Evolutionary conservation across 2,329 filamentous ascomycete species (phyloP).

Genomic region (Sporothrix brunneoviolacea): DNA sequence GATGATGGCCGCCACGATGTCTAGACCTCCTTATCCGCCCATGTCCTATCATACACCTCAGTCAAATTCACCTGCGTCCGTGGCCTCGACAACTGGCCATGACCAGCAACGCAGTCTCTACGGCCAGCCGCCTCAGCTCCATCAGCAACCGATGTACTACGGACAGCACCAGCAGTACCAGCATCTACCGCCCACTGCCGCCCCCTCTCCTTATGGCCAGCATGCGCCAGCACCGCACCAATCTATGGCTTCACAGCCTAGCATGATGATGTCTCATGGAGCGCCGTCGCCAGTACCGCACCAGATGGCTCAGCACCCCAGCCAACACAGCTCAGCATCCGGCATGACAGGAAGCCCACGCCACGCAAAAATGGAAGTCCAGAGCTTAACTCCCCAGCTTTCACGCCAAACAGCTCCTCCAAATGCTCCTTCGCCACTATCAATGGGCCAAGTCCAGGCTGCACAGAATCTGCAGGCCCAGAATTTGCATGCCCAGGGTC

Average conservation of each 20-base stretch:
- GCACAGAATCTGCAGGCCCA: constrained; percentile 31
- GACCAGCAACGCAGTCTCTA: constrained; percentile 88
- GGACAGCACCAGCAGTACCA: constrained; percentile 55
- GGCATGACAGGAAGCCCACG: constrained; percentile 57
- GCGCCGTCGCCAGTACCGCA: constrained; percentile 40
- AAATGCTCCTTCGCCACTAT: constrained; percentile 16
- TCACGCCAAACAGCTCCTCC: constrained; percentile 45
- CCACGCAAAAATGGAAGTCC: constrained; percentile 55
- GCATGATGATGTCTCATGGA: constrained; percentile 60
- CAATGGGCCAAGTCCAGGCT: constrained; percentile 18
- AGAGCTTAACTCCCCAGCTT: constrained; percentile 51
- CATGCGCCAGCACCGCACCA: constrained; percentile 49
- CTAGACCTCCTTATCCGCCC: constrained; percentile 75
- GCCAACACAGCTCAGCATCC: constrained; percentile 48
- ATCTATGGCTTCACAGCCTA: constrained; percentile 57
- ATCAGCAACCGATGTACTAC: constrained; percentile 77
- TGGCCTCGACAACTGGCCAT: constrained; percentile 81
- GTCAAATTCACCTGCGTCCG: constrained; percentile 88
- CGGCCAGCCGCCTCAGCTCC: constrained; percentile 70
- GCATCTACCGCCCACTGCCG: constrained; percentile 58
- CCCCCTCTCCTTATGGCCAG: constrained; percentile 54
- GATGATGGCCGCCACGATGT: constrained; percentile 64
- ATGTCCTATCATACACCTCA: constrained; percentile 91
- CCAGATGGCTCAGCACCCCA: constrained; percentile 52
- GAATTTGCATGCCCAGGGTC: constrained; percentile 25